A percentile compares a stretch with the other conserved stretches of the same genome.
These are phyloP conservation scores for Colletotrichum karsti DNA, from an alignment of 2,329 filamentous ascomycete species.

Conservation along the genomic window DNA sequence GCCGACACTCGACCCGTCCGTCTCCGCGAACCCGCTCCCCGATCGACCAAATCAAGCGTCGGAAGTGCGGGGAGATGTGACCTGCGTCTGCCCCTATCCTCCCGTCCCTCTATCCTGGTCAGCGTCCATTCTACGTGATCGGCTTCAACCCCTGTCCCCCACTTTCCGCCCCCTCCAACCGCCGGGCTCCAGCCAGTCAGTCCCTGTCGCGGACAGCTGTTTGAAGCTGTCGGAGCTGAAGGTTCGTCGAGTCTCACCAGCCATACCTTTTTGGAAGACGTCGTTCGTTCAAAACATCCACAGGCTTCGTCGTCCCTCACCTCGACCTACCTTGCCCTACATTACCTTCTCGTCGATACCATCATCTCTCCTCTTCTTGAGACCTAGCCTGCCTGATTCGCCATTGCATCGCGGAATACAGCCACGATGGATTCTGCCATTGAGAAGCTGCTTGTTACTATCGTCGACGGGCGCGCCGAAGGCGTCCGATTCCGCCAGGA, in stretches of 20 bases:
- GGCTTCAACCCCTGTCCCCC: slow-evolving; percentile 9
- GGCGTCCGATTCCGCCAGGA: slow-evolving; percentile 55
- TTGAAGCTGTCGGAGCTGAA: neutral
- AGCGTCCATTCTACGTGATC: neutral
- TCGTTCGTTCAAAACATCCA: too few species aligned
- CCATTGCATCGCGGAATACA: neutral
- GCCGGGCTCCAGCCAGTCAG: neutral
- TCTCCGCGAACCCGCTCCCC: neutral
- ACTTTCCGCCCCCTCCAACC: slow-evolving; percentile 19
- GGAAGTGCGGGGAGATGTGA: slow-evolving; percentile 10
- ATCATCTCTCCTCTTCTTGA: neutral
- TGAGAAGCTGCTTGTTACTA: slow-evolving; percentile 44
- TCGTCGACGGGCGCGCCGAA: slow-evolving; percentile 51
- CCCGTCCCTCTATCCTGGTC: neutral
- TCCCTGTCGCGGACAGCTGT: neutral
- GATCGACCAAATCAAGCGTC: neutral
- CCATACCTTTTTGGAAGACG: neutral
- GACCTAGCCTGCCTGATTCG: neutral
- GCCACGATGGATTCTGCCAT: slow-evolving; percentile 10
- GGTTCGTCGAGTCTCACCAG: neutral
- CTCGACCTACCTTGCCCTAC: too few species aligned
- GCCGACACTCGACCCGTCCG: slow-evolving; percentile 13
- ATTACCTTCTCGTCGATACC: neutral
- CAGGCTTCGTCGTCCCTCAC: too few species aligned
- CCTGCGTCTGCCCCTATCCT: neutral